Evolutionary conservation across 164 flowering plant species (phyloP), one percentile per base, ranked within the genome.

Genomic region (Kingdonia uniflora): DNA sequence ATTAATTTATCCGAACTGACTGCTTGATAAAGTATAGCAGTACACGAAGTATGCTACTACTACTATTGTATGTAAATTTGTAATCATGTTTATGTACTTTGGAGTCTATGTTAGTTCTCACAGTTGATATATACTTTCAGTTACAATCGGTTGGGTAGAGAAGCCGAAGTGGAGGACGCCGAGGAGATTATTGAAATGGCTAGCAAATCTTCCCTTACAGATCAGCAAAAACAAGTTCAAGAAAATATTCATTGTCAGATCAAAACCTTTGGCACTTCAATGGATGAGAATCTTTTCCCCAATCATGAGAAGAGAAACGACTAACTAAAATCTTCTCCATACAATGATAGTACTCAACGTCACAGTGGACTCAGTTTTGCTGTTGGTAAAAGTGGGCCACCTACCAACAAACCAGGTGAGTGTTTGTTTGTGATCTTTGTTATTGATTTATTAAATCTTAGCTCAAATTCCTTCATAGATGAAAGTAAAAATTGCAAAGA

Each of bases 161-260:
- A 85, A 66, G 98, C 96, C 20, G 80, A 57, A 14, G 95, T 81
- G 68, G 73, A 76, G n/a, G 98, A 87, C 76, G 80, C 75, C 15
- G 95, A 91, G 45, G 88, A 91, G 69, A 80, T 91, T 24, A 84
- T 91, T 62, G 76, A 83, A 50, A 70, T 87, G 77, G 85, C 90
- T 47, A 57, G 69, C 64, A 83, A 83, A 67, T 79, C 96, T 40
- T 66, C 89, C 54, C 50, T 81, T 37, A 68, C 59, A 52, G 96
- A 87, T 65, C 96, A 85, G 60, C 81, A 83, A 63, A 74, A 71
- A 68, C 92, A 74, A 71, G 95, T 91, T 19, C 96, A 85, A 60
- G 95, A 91, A 39, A 91, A 87, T 61, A 70, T 87, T 22, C 96
- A 87, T 70, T 71, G 65, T 57, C 98, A 87, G 63, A 68, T 91